A percentile compares a stretch with the other conserved stretches of the same genome.
Conservation (phyloP, 2,329 filamentous ascomycete genomes). For the Epichloe scottii region DNA sequence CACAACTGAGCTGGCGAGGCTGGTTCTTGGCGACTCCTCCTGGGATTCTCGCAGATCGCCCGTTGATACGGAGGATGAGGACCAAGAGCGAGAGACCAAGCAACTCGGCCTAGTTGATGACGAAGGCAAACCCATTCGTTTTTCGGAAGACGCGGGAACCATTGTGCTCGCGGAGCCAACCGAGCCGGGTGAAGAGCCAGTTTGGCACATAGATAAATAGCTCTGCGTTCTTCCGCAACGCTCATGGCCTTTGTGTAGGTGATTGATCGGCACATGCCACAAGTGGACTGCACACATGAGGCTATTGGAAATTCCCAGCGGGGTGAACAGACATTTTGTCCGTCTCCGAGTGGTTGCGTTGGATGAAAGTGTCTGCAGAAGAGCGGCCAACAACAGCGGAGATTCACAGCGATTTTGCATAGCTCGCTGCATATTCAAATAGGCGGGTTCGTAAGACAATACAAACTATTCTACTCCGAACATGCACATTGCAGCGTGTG, state of each 20-base stretch:
- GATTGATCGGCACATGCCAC: no score
- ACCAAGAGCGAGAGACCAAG: neutral
- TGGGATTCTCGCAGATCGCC: conserved; percentile 20
- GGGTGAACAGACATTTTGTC: no score
- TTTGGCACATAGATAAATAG: conserved; percentile 2
- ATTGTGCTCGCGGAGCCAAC: conserved; percentile 3
- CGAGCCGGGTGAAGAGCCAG: conserved; percentile 1
- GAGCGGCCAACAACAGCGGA: neutral
- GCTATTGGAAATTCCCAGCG: no score
- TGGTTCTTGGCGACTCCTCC: conserved; percentile 31
- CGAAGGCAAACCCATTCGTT: conserved; percentile 1
- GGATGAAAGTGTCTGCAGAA: no score
- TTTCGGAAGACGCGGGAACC: neutral
- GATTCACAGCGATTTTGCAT: neutral
- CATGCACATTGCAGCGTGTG: neutral
- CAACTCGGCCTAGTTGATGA: conserved; percentile 7
- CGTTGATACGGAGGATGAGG: neutral
- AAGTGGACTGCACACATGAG: no score
- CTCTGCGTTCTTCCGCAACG: no score
- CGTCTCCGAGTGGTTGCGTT: no score
- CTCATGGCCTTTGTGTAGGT: no score
- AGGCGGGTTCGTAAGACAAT: neutral
- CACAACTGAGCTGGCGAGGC: conserved; percentile 23
- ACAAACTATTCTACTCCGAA: neutral
- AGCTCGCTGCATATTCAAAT: no score